Evolutionary conservation across 352 stramenopile genomes (phyloP).

Genomic region (Phytophthora boehmeriae): DNA sequence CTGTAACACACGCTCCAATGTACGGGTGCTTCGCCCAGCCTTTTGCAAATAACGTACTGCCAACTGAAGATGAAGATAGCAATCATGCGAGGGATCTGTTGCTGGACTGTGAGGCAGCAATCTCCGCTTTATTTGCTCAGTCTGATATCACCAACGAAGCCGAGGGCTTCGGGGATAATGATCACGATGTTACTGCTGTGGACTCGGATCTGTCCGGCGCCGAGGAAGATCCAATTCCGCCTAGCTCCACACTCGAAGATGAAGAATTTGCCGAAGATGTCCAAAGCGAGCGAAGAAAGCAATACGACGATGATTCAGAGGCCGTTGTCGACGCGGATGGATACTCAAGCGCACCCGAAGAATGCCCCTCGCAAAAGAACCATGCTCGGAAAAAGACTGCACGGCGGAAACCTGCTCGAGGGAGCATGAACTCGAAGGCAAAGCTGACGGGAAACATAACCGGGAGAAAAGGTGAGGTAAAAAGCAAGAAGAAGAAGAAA

Average conservation of each 20-base stretch:
- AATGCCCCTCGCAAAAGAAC: conserved; percentile 16
- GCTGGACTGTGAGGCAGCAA: conserved; percentile 63
- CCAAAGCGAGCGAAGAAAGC: conserved; percentile 3
- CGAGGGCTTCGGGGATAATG: conserved; percentile 8
- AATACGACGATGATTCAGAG: neutral
- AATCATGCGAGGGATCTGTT: conserved; percentile 42
- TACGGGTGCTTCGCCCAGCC: neutral
- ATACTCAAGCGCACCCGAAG: conserved; percentile 46
- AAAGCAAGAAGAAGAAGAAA: conserved; percentile 34
- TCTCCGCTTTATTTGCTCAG: conserved; percentile 57
- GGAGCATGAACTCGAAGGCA: conserved; percentile 10
- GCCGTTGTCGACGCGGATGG: conserved; percentile 17
- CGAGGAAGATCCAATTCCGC: conserved; percentile 69
- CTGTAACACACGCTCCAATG: neutral
- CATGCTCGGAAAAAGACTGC: conserved; percentile 22
- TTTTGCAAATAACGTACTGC: neutral
- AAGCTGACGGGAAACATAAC: conserved; percentile 15
- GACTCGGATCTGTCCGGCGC: conserved; percentile 74
- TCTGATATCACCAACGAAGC: conserved; percentile 31
- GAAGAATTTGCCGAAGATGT: conserved; percentile 1
- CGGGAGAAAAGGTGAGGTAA: conserved; percentile 27
- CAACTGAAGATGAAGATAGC: conserved; percentile 28
- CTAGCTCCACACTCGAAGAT: conserved; percentile 21
- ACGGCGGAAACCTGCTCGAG: conserved; percentile 19
- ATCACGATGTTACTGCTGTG: conserved; percentile 11